Conservation (phyloP, 2,329 filamentous ascomycete genomes). For the Blumeria hordei region DNA sequence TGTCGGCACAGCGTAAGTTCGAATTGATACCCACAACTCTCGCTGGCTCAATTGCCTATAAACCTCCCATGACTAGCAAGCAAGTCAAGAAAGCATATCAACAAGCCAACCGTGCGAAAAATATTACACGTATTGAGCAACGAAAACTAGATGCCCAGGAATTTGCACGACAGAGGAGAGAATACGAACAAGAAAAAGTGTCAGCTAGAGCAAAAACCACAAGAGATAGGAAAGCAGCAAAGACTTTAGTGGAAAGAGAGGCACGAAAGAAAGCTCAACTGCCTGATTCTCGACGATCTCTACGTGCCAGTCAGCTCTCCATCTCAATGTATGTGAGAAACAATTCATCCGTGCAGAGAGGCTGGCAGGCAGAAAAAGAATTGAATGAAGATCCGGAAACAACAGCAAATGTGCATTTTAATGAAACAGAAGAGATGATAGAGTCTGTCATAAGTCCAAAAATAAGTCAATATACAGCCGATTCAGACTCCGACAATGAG, state of each 20-base stretch:
- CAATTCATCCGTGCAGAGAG: slow-evolving; percentile 7
- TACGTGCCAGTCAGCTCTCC: slow-evolving; percentile 31
- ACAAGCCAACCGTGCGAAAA: slow-evolving; percentile 19
- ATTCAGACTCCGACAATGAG: slow-evolving; percentile 12
- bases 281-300: slow-evolving; percentile 23
- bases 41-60: slow-evolving; percentile 7
- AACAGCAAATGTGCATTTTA: slow-evolving; percentile 4
- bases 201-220: slow-evolving; percentile 24
- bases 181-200: slow-evolving; percentile 29
- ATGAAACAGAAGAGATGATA: slow-evolving; percentile 1
- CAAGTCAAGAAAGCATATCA: slow-evolving; percentile 23
- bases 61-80: slow-evolving; percentile 24
- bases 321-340: slow-evolving; percentile 26
- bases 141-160: slow-evolving; percentile 18
- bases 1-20: slow-evolving; percentile 18
- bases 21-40: slow-evolving; percentile 18
- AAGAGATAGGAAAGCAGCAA: slow-evolving; percentile 30
- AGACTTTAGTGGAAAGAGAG: slow-evolving; percentile 24
- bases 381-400: slow-evolving; percentile 7
- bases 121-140: slow-evolving; percentile 18
- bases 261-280: slow-evolving; percentile 26
- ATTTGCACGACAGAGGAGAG: slow-evolving; percentile 22
- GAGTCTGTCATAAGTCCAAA: neutral
- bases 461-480: neutral
- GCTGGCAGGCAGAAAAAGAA: slow-evolving; percentile 5